Evolutionary conservation across 345 rosid species (phyloP), one percentile per base, ranked within the genome.

Genomic region (Streptanthus diversifolius): DNA sequence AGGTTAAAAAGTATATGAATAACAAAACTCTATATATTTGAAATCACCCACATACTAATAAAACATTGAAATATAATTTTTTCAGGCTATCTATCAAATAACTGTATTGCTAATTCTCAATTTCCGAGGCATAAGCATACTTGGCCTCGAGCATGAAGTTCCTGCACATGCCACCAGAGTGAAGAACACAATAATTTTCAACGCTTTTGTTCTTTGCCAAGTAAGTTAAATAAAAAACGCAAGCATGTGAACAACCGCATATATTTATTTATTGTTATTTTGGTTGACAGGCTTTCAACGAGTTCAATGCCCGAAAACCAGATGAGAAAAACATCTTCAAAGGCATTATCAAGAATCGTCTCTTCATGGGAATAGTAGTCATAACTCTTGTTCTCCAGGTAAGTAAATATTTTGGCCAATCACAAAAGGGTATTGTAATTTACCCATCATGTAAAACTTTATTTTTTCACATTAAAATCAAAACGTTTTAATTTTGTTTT

Each of bases 281-380:
- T 17, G 9, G 30, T 36, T 22, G 13, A 61, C 81, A 95, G 99
- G 84, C 93, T 37, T 92, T 91, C 65, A 95, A 92, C 43, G 99
- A 95, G 76, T 90, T 95, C 73, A 90, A 95, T 80, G 97, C 99
- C 53, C 86, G 98, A 55, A 90, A 95, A 69, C 98, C 97, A 49
- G 99, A 95, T 62, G 90, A 91, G 80, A 77, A 79, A 32, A 92
- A 95, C 76, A 84, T 90, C 45, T 91, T 92, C 72, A 68, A 58
- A 37, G 98, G 98, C 3, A 70, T 95, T 17, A 82, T 84, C 29
- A 86, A 82, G 81, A 95, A 91, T 77, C 86, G 45, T 63, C 85
- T 95, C 53, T 91, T 95, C 74, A 73, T 90, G 74, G 97, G 90
- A 35, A 91, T 95, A 21, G 83, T 95, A 60, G 81, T 78, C 39